Conservation (phyloP, 208 protist genomes). For the Herpetomonas samuelpessoai region DNA sequence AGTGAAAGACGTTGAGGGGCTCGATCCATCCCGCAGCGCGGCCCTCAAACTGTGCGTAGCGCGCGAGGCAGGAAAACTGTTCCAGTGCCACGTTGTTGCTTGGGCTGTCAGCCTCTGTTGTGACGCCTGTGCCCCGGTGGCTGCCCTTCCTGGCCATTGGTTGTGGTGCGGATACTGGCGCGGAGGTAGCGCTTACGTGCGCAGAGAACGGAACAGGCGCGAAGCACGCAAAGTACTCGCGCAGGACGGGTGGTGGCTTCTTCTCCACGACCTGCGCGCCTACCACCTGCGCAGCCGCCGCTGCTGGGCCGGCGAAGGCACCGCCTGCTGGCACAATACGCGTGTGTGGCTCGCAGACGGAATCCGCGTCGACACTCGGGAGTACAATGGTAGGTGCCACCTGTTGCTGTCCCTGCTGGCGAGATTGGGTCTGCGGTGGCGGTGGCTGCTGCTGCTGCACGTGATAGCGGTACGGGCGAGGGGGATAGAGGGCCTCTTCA, state of each 20-base stretch:
- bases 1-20: conserved; percentile 79
- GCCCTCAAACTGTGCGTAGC: background rate
- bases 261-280: conserved; percentile 10
- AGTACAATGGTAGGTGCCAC: conserved; percentile 30
- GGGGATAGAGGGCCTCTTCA: conserved; percentile 63
- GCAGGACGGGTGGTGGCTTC: conserved; percentile 38
- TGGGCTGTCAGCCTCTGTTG: conserved; percentile 2
- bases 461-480: conserved; percentile 72
- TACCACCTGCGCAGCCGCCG: conserved; percentile 1
- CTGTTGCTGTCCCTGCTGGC: conserved; percentile 2
- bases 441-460: conserved; percentile 19
- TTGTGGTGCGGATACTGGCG: conserved; percentile 10
- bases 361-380: conserved; percentile 72
- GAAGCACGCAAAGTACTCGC: conserved; percentile 59
- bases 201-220: too few species aligned
- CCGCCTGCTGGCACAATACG: conserved; percentile 7
- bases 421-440: background rate
- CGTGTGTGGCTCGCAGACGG: conserved; percentile 33
- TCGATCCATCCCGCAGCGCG: conserved; percentile 19
- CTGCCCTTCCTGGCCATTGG: background rate
- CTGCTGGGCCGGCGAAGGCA: conserved; percentile 7
- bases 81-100: conserved; percentile 7
- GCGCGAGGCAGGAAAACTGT: background rate
- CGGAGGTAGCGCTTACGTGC: conserved; percentile 5
- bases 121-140: too few species aligned